Conservation (phyloP, 2,329 filamentous ascomycete genomes). For the Botrytis medusae region DNA sequence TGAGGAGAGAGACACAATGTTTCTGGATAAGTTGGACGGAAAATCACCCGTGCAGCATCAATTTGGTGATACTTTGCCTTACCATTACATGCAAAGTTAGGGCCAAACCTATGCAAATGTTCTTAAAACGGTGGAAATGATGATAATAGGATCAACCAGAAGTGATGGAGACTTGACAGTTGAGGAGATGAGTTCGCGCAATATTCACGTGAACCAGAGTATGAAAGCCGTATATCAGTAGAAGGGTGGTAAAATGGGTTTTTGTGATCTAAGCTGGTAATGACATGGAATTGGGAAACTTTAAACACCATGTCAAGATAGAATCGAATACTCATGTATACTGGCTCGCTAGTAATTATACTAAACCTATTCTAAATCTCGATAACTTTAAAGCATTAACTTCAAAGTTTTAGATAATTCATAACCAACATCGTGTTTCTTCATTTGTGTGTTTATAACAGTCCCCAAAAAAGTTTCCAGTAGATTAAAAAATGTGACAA, state of each 20-base stretch:
- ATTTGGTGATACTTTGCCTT: too few relatives aligned
- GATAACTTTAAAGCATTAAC: too few relatives aligned
- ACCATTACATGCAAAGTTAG: neutral
- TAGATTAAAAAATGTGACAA: neutral
- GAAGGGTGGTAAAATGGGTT: neutral
- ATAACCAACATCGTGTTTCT: neutral
- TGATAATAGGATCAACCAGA: neutral
- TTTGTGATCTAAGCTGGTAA: too few relatives aligned
- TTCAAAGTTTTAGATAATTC: too few relatives aligned
- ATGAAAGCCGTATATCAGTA: too few relatives aligned
- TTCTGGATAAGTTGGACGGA: too few relatives aligned
- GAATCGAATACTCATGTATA: neutral
- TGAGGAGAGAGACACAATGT: too few relatives aligned
- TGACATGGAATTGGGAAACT: too few relatives aligned
- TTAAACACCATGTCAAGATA: too few relatives aligned
- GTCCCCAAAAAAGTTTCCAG: neutral
- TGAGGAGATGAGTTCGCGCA: neutral
- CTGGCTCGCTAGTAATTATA: neutral
- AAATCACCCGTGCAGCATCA: too few relatives aligned
- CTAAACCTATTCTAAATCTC: neutral
- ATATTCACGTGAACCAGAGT: neutral
- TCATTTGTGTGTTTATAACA: rapidly evolving
- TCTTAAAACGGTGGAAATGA: neutral
- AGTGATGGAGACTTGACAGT: neutral
- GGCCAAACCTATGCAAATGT: neutral